Base-by-base conservation (phyloP, 2,329 filamentous ascomycete genomes). In the Hymenoscyphus occultus region DNA sequence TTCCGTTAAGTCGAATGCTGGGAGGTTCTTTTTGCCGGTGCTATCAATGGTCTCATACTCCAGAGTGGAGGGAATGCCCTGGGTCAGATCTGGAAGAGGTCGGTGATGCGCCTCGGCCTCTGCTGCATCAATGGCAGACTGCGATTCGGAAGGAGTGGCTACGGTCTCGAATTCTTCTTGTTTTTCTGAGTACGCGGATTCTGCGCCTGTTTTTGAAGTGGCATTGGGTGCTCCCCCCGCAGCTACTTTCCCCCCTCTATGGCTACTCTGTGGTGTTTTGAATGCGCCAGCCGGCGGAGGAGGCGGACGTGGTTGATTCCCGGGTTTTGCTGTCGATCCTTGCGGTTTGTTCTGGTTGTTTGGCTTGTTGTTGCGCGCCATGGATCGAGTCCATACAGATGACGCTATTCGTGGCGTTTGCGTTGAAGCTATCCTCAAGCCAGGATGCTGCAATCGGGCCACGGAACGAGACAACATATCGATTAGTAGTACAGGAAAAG, bases 1-100 rank as follows among this genome's bases (percentile, higher is more conserved):
- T 65, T 86, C 83, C 19, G 82, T 83, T 63, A 86, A 75, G 69
- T 85, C 85, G 63, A 85, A 72, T 16, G 75, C 65, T 57, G 67
- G 68, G 28, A 67, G 71, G 10, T 65, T 60, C 51, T 71, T 71
- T 67, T 51, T 59, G 16, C 56, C 61, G n/a, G 63, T 75, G 67
- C 74, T 78, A n/a, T 78, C 76, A 0, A 80, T 78, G 64, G 89
- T 85, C 78, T 97, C 94, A 66, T 89, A 89, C 64, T 89, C 91
- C 63, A 97, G 84, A 0, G 93, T 97, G 1, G 93, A 97, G 0
- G 94, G 94, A 68, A 98, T 96, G 69, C 94, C 94, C 74, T 94
- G 89, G n/a, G 92, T 95, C 56, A 98, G 83, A 76, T 98, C 93
- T 62, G 94, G 94, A 13, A 97, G 85, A 62, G 91, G 89, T 73